These are phyloP conservation scores for Pelagomonas calceolata DNA, from an alignment of 108 stramenopile genomes.

Conservation along the genomic window DNA sequence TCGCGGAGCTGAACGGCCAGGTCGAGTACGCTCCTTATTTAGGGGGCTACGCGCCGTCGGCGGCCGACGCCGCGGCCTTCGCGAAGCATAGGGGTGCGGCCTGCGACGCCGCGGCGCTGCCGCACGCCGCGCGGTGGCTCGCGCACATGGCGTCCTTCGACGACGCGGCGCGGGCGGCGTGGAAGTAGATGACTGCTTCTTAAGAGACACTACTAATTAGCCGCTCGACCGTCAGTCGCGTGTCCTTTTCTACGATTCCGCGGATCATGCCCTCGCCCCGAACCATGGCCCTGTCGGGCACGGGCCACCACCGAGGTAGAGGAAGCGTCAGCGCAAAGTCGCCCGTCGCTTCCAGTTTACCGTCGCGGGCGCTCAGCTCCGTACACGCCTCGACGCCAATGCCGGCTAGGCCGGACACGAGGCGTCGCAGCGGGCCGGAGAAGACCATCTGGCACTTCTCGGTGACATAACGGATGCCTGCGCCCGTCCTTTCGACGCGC, in stretches of 20 bases:
- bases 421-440: too few species aligned
- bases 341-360: too few species aligned
- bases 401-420: too few species aligned
- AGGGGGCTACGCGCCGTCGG: constrained; percentile 2
- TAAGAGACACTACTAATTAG: neutral
- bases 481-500: too few species aligned
- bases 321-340: too few species aligned
- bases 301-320: too few species aligned
- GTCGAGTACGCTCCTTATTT: neutral
- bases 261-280: neutral
- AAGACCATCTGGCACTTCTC: too few species aligned
- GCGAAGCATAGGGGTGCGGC: neutral
- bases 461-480: too few species aligned
- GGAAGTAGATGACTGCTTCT: too few species aligned
- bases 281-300: too few species aligned
- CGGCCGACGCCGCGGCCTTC: neutral
- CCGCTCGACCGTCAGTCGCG: neutral
- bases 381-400: too few species aligned
- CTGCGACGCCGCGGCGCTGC: constrained; percentile 7
- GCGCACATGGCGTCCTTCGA: constrained; percentile 22
- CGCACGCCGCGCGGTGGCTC: constrained; percentile 28
- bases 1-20: constrained; percentile 1
- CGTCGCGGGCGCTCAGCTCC: too few species aligned
- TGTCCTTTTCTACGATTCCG: neutral
- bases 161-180: constrained; percentile 19